A percentile compares a stretch with the other conserved stretches of the same genome.
Conservation (phyloP, 441 rosid species). For the Caryocar brasiliense region DNA sequence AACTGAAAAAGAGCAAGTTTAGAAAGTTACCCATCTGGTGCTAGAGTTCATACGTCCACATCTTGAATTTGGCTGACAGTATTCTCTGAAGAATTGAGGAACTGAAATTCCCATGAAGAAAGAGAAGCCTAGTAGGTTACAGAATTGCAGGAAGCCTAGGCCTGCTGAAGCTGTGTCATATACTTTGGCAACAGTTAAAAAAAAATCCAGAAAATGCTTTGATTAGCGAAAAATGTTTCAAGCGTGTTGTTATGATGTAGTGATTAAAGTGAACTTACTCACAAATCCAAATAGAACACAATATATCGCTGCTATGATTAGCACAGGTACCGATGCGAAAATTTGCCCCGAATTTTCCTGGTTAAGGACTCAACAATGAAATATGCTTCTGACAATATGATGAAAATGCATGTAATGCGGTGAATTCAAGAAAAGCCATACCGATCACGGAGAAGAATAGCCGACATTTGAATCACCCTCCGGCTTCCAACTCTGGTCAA, state of each 20-base stretch:
- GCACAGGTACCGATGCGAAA: slow-evolving; percentile 63
- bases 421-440: slow-evolving; percentile 4
- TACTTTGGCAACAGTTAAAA: neutral
- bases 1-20: neutral
- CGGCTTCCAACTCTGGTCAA: slow-evolving; percentile 68
- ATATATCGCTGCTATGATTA: slow-evolving; percentile 51
- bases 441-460: slow-evolving; percentile 69
- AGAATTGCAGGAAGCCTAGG: slow-evolving; percentile 58
- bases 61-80: slow-evolving; percentile 29
- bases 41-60: slow-evolving; percentile 24
- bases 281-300: slow-evolving; percentile 60
- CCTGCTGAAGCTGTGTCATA: slow-evolving; percentile 49
- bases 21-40: slow-evolving; percentile 24
- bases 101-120: slow-evolving; percentile 61
- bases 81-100: slow-evolving; percentile 62
- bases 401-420: too few species aligned
- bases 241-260: too few species aligned
- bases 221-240: neutral
- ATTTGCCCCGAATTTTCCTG: slow-evolving; percentile 70
- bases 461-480: slow-evolving; percentile 73
- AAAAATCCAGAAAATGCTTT: too few species aligned
- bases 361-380: neutral
- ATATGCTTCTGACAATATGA: too few species aligned
- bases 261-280: too few species aligned
- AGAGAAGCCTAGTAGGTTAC: slow-evolving; percentile 64